A percentile compares a stretch with the other conserved stretches of the same genome.
phyloP scores from a whole-genome alignment of 2,329 filamentous ascomycete species.

The Geosmithia morbida region DNA sequence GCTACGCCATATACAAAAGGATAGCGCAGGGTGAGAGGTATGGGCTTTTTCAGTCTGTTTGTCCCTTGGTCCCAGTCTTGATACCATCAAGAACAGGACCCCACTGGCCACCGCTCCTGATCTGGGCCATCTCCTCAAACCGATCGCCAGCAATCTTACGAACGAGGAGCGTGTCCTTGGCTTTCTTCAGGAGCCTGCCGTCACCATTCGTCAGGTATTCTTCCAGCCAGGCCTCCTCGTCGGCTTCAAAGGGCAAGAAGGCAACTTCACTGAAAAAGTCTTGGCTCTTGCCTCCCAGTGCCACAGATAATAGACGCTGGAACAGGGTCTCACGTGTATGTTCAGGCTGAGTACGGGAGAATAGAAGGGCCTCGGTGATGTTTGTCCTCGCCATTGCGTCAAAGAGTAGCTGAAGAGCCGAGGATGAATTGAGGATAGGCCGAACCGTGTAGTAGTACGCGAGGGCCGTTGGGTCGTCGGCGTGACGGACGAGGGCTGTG shows the following conservation, averaged over 20 bases:
- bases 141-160: constrained; percentile 55
- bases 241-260: constrained; percentile 53
- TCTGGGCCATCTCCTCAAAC: constrained; percentile 30
- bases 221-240: constrained; percentile 64
- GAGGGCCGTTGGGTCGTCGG: constrained; percentile 49
- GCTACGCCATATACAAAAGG: neutral
- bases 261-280: constrained; percentile 48
- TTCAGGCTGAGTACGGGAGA: constrained; percentile 51
- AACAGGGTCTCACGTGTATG: constrained; percentile 50
- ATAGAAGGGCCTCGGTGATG: constrained; percentile 60
- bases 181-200: constrained; percentile 47
- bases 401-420: constrained; percentile 53
- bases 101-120: constrained; percentile 29
- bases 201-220: constrained; percentile 50
- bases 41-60: constrained; percentile 3
- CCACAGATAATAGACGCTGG: constrained; percentile 45
- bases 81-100: constrained; percentile 35
- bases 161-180: constrained; percentile 62
- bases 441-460: constrained; percentile 68
- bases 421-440: constrained; percentile 51
- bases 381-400: constrained; percentile 52
- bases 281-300: constrained; percentile 27
- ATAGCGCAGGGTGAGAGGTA: neutral
- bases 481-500: constrained; percentile 47
- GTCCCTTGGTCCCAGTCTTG: constrained; percentile 25